Base-by-base conservation (phyloP, 1,139 yeast species). In the Debaryomyces udenii region DNA sequence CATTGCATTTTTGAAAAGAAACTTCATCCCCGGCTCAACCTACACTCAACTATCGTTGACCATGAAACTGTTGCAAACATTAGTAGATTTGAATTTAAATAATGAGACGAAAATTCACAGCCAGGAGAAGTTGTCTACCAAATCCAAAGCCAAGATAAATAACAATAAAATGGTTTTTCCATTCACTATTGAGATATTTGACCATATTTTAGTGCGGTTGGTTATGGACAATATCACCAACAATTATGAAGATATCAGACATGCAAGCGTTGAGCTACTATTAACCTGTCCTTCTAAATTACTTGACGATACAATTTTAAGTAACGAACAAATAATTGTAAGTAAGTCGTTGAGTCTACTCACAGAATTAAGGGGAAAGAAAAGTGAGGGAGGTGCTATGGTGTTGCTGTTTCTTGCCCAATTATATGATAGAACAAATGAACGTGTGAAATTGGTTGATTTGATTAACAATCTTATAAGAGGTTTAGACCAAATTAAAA, bases 371-470 rank as follows among this genome's bases (percentile, higher is more conserved):
- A 78, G 81, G 36, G 94, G 91, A 16, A 76, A 90, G 43, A 80
- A 74, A 45, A 85, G 90, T 38, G 97, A 91, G 47, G 84, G 91
- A 18, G 96, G 94, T 7, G 91, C 96, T 0, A 74, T 82, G 32
- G 64, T 83, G 10, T 64, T 84, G 31, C 79, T 77, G 49, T 73
- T 84, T 46, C 47, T 77, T 36, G 73, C 62, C 51, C 57, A 52
- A 36, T 55, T 56, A n/a, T 53, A 53, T 27, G 44, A 49, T 4
- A 45, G 48, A 9, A 37, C 42, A 39, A 46, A 52, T 10, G 50
- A 51, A 3, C 45, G 56, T 5, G 47, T 56, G 10, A 40, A 44
- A 11, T 45, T 51, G 1, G 15, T 45, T n/a, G 52, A 50, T 2
- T 61, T 74, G 16, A 46, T 81, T 6, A 50, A 60, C 1, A 37